Evolutionary conservation across 208 protist species (phyloP), one percentile per base, ranked within the genome.

Genomic region (Kentomonas sorsogonicus): DNA sequence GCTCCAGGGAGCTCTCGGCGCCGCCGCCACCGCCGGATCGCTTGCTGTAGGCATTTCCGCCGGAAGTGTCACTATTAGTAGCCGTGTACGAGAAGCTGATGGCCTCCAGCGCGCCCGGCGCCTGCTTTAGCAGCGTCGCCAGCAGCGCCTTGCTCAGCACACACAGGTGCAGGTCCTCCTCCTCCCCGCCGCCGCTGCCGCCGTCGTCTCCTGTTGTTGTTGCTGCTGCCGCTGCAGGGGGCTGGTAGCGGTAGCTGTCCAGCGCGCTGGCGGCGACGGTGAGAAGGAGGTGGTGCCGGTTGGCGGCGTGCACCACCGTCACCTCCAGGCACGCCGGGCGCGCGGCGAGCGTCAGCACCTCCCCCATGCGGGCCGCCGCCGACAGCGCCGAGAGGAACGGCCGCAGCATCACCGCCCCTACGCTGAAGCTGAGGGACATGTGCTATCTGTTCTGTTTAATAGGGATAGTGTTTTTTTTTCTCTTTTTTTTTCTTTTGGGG

Each of bases 311-410:
- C 34, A 85, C 68, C 7, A 64, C 62, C 40, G 62, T 70, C 22
- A 89, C 25, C 29, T 74, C 67, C 44, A 89, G 66, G 34, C 66
- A 56, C 43, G 67, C 60, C 16, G 53, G 39, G 11, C 58, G 40
- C 5, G 72, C 73, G 16, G 79, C 56, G 53, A 89, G 55, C 44
- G 56, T 73, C 1, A 89, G 50, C 6, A 29, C 63, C 3, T 77
- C 71, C 15, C 72, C 69, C 9, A 78, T 54, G 15, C 70, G 74
- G 26, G 53, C 60, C 3, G 72, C n/a, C n/a, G n/a, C n/a, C n/a
- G n/a, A n/a, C n/a, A n/a, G n/a, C n/a, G n/a, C n/a, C n/a, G n/a
- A n/a, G n/a, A n/a, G n/a, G n/a, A n/a, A n/a, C n/a, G n/a, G 11
- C 7, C 11, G 33, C 11, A 15, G 33, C 18, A 43, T 43, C 3